Conservation (phyloP, 108 stramenopile species). For the Bacterosira constricta region DNA sequence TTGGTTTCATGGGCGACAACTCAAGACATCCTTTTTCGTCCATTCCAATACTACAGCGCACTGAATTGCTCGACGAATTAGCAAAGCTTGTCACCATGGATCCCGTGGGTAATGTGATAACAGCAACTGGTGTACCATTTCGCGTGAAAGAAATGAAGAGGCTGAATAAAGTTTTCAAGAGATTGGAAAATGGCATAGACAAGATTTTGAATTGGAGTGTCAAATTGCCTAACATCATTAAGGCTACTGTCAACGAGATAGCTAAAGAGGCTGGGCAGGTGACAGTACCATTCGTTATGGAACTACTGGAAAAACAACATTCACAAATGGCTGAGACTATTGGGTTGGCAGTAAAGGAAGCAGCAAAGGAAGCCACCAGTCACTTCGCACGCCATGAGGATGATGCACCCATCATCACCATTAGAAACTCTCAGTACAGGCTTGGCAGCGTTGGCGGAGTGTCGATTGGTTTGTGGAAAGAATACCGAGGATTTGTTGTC, state of each 20-base stretch:
- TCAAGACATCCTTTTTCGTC: not conserved
- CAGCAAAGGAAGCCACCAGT: no score
- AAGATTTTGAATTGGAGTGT: not conserved
- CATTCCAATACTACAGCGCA: slow-evolving; percentile 1
- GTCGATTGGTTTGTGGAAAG: no score
- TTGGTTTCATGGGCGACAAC: not conserved
- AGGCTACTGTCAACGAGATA: not conserved
- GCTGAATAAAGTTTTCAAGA: not conserved
- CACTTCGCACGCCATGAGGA: no score
- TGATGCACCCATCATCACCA: no score
- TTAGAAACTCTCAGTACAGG: no score
- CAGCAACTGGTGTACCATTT: not conserved
- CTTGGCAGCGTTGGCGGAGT: no score
- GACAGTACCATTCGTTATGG: slow-evolving; percentile 3
- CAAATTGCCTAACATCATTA: not conserved
- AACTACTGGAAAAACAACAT: not conserved
- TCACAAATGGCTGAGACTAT: no score
- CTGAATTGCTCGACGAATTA: not conserved
- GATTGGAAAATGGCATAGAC: not conserved
- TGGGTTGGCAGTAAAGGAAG: no score
- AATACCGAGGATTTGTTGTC: no score
- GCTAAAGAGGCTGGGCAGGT: slow-evolving; percentile 10
- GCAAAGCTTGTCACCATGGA: slow-evolving; percentile 1
- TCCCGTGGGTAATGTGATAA: slow-evolving; percentile 1
- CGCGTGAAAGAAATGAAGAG: not conserved